phyloP scores from a whole-genome alignment of 1,284 basidiomycete species.

The Rhodotorula sp. region DNA sequence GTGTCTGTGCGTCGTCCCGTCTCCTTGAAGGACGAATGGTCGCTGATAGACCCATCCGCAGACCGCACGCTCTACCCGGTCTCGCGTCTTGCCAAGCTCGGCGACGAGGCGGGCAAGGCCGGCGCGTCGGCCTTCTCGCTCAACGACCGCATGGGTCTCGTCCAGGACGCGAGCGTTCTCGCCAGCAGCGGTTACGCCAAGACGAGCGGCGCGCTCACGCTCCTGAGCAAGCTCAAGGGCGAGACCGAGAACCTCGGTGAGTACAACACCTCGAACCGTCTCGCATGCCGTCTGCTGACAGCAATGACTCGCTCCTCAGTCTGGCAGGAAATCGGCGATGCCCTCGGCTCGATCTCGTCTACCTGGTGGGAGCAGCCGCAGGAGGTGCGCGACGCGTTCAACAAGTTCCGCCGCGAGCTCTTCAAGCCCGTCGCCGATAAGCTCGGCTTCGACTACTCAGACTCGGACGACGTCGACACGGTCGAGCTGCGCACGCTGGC shows the following conservation, averaged over 20 bases:
- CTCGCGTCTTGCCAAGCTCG: slow-evolving; percentile 77
- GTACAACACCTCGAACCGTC: not conserved
- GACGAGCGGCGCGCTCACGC: slow-evolving; percentile 51
- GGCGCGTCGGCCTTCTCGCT: slow-evolving; percentile 67
- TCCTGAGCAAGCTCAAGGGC: slow-evolving; percentile 44
- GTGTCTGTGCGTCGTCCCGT: slow-evolving; percentile 67
- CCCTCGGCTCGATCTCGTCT: slow-evolving; percentile 61
- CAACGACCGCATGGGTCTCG: slow-evolving; percentile 50
- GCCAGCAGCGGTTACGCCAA: slow-evolving; percentile 52
- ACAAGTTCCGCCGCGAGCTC: slow-evolving; percentile 56
- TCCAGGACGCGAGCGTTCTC: slow-evolving; percentile 52
- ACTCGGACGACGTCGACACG: slow-evolving; percentile 69
- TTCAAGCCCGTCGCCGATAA: slow-evolving; percentile 76
- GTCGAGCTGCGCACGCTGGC: slow-evolving; percentile 76
- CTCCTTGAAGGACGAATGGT: too few species aligned
- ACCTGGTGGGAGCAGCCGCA: slow-evolving; percentile 85
- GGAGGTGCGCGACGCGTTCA: slow-evolving; percentile 61
- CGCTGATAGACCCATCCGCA: slow-evolving; percentile 45
- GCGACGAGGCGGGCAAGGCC: slow-evolving; percentile 71
- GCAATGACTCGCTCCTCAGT: slow-evolving; percentile 49
- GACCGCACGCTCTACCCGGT: slow-evolving; percentile 86
- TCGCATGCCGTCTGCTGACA: not conserved
- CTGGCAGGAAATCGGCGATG: slow-evolving; percentile 67
- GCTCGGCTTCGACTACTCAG: slow-evolving; percentile 75
- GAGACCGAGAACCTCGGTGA: slow-evolving; percentile 54